Evolutionary conservation across 1,284 basidiomycete genomes (phyloP).

Genomic region (Paramarasmius palmivorus): DNA sequence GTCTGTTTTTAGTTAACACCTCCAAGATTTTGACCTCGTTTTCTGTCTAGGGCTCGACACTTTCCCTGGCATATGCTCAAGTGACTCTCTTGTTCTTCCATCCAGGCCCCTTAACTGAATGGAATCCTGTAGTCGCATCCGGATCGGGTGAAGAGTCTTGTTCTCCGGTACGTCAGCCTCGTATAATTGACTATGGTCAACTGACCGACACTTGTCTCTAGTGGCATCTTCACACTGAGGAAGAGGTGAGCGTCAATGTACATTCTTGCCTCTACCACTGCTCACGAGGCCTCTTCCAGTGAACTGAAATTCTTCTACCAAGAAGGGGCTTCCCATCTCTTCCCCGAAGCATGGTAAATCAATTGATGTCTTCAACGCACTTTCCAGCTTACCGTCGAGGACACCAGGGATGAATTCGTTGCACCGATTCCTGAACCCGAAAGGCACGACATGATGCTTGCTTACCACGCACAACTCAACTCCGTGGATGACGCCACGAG

Average conservation of each 20-base stretch:
- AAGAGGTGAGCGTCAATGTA: constrained; percentile 49
- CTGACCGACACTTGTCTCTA: constrained; percentile 24
- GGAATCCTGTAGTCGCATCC: constrained; percentile 64
- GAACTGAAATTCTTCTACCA: constrained; percentile 96
- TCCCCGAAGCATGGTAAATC: constrained; percentile 83
- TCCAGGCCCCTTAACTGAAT: constrained; percentile 6
- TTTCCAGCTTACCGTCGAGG: constrained; percentile 3
- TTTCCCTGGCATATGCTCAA: constrained; percentile 89
- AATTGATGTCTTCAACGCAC: background rate
- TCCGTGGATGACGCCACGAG: constrained; percentile 70
- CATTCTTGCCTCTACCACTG: background rate
- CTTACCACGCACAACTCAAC: constrained; percentile 85
- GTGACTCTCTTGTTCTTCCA: constrained; percentile 32
- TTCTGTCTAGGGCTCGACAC: constrained; percentile 76
- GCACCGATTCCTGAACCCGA: constrained; percentile 81
- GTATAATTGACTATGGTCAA: background rate
- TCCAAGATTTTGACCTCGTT: background rate
- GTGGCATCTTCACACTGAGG: constrained; percentile 88
- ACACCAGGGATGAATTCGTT: constrained; percentile 75
- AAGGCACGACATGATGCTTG: constrained; percentile 76
- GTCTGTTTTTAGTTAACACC: background rate
- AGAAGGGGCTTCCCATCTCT: constrained; percentile 77
- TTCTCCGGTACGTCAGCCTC: constrained; percentile 63
- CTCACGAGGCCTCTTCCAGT: constrained; percentile 32
- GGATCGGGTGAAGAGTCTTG: constrained; percentile 75